Evolutionary conservation across 176 grass and related monocot species (phyloP).

Genomic region (Areca catechu): DNA sequence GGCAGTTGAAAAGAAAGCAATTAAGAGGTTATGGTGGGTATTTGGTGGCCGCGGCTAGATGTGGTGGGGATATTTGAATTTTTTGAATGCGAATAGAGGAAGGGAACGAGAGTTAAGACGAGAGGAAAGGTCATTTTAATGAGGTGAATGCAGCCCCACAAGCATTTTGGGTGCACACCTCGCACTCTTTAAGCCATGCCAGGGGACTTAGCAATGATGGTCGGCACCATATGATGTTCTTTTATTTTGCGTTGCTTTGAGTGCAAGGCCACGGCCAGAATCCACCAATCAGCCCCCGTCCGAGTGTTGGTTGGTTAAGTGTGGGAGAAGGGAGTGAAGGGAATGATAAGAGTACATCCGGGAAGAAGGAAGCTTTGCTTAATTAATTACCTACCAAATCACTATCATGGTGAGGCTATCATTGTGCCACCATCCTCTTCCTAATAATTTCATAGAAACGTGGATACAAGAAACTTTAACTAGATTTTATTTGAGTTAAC

Average conservation of each 20-base stretch:
- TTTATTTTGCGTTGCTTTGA: constrained; percentile 43
- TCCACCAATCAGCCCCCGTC: constrained; percentile 12
- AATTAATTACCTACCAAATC: constrained; percentile 7
- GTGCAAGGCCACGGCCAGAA: constrained; percentile 33
- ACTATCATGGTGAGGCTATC: constrained; percentile 11
- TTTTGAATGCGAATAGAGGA: constrained; percentile 13
- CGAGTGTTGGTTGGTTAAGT: constrained; percentile 31
- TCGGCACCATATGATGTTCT: constrained; percentile 2
- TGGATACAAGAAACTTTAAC: no score
- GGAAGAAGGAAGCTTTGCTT: neutral
- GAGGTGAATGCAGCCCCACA: constrained; percentile 15
- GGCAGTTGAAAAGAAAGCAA: neutral
- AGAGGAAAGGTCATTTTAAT: neutral
- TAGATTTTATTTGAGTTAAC: no score
- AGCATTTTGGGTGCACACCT: constrained; percentile 1
- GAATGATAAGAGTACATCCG: constrained; percentile 1
- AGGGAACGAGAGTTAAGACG: neutral
- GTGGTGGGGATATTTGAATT: neutral
- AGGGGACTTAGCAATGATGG: constrained; percentile 21
- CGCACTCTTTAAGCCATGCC: neutral
- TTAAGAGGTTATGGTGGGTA: constrained; percentile 3
- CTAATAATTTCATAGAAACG: no score
- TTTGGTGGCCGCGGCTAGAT: constrained; percentile 6
- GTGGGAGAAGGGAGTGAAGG: constrained; percentile 19
- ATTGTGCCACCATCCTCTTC: neutral